Conservation (phyloP, 306 rosid genomes). For the Rosa chinensis region DNA sequence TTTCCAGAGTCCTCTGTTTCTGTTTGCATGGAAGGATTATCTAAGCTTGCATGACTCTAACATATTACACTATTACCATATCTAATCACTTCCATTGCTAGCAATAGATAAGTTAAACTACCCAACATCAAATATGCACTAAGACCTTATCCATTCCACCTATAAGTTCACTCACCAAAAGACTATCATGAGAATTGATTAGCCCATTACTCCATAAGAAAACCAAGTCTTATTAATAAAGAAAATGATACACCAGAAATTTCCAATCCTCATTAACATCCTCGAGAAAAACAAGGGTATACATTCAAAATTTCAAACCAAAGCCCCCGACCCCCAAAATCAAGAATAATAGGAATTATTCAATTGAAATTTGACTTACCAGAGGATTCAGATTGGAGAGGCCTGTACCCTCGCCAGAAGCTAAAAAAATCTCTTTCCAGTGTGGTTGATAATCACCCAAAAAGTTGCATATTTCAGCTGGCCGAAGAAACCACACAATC, state of each 20-base stretch:
- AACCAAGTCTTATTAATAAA: neutral
- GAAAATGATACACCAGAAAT: neutral
- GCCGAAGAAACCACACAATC: slow-evolving; percentile 60
- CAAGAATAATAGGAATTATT: neutral
- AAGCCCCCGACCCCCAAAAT: neutral
- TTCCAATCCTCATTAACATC: neutral
- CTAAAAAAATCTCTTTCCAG: slow-evolving; percentile 70
- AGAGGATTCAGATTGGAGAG: slow-evolving; percentile 36
- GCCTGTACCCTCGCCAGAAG: slow-evolving; percentile 55
- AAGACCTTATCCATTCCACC: neutral
- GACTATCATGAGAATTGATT: neutral
- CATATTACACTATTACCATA: neutral
- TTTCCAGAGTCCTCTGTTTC: neutral
- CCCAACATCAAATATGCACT: neutral
- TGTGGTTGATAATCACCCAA: slow-evolving; percentile 31
- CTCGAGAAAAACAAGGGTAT: neutral
- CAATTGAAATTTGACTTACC: slow-evolving; percentile 38
- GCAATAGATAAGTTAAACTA: neutral
- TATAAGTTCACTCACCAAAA: neutral
- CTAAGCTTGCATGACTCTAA: neutral
- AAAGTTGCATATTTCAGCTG: slow-evolving; percentile 38
- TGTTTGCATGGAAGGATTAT: neutral
- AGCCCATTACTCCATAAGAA: neutral
- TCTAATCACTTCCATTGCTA: neutral
- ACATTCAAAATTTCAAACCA: neutral